phyloP scores from a whole-genome alignment of 371 early-diverging fungal genomes.

The Amoeboradix gromovi region DNA sequence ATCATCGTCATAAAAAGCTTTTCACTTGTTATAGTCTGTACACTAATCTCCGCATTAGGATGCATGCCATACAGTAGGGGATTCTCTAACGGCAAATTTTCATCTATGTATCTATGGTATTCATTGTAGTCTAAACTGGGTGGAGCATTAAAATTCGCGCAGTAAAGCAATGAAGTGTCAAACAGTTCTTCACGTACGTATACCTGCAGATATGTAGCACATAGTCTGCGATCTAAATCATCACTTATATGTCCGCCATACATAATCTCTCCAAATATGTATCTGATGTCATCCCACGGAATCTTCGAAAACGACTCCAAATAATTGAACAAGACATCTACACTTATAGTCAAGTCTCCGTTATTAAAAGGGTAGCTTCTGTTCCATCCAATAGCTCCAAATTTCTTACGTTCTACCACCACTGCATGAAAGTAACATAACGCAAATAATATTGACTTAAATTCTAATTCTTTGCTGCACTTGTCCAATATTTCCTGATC shows the following conservation, averaged over 20 bases:
- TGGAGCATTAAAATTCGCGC: conserved; percentile 21
- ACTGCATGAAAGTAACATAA: conserved; percentile 33
- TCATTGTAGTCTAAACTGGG: conserved; percentile 25
- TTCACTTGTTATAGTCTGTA: conserved; percentile 25
- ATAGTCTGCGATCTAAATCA: conserved; percentile 16
- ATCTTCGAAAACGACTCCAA: conserved; percentile 26
- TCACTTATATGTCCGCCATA: conserved; percentile 31
- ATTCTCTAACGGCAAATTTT: conserved; percentile 22
- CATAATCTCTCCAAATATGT: conserved; percentile 34
- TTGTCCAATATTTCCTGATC: conserved; percentile 25
- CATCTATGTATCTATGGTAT: conserved; percentile 29
- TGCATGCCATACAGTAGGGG: conserved; percentile 28
- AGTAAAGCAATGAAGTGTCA: conserved; percentile 23
- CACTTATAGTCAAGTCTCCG: conserved; percentile 24
- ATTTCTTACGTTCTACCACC: conserved; percentile 27
- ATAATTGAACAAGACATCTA: conserved; percentile 28
- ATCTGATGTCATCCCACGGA: conserved; percentile 27
- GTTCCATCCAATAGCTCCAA: conserved; percentile 35
- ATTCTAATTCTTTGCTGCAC: conserved; percentile 29
- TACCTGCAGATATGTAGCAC: conserved; percentile 24
- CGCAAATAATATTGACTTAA: conserved; percentile 20
- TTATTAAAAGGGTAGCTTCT: conserved; percentile 26
- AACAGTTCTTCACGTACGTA: conserved; percentile 24
- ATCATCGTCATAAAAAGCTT: conserved; percentile 28
- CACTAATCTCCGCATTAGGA: conserved; percentile 32